Percentiles rank a stretch among this genome's conserved stretches.
Conservation (phyloP, 768 basidiomycete species). For the Pisolithus albus region DNA sequence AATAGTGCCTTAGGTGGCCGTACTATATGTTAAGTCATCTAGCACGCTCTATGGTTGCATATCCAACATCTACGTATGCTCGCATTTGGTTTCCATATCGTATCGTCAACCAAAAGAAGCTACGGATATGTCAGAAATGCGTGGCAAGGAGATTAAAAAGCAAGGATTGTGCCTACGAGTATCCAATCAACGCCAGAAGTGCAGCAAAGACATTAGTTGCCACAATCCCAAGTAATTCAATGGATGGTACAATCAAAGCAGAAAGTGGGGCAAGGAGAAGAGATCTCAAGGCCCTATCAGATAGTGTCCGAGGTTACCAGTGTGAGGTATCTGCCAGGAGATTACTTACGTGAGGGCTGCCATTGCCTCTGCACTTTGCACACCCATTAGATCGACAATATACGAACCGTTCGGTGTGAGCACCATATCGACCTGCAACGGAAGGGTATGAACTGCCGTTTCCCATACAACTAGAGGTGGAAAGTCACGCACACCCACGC, state of each 20-base stretch:
- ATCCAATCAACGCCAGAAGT: constrained; percentile 42
- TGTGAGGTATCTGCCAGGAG: too few species aligned
- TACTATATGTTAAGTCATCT: too few species aligned
- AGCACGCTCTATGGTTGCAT: constrained; percentile 29
- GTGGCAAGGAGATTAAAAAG: not conserved
- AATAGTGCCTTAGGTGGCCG: too few species aligned
- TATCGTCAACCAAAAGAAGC: constrained; percentile 47
- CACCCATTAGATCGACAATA: constrained; percentile 52
- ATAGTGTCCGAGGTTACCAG: not conserved
- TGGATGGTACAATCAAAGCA: constrained; percentile 30
- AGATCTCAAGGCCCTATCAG: constrained; percentile 17
- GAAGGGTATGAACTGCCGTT: not conserved
- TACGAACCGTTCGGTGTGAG: constrained; percentile 53
- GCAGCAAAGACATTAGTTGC: constrained; percentile 44
- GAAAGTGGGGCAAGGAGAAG: constrained; percentile 12
- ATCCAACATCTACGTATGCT: constrained; percentile 51
- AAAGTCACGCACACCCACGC: constrained; percentile 46
- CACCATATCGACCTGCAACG: constrained; percentile 45
- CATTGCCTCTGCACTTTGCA: constrained; percentile 56
- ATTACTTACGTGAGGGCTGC: constrained; percentile 47
- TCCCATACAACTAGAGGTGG: not conserved
- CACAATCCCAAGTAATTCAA: constrained; percentile 47
- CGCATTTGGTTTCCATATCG: constrained; percentile 52
- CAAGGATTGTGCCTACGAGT: constrained; percentile 35
- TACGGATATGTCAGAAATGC: constrained; percentile 31